phyloP scores from a whole-genome alignment of 1,139 yeast genomes.

The Zygoascus meyerae region DNA sequence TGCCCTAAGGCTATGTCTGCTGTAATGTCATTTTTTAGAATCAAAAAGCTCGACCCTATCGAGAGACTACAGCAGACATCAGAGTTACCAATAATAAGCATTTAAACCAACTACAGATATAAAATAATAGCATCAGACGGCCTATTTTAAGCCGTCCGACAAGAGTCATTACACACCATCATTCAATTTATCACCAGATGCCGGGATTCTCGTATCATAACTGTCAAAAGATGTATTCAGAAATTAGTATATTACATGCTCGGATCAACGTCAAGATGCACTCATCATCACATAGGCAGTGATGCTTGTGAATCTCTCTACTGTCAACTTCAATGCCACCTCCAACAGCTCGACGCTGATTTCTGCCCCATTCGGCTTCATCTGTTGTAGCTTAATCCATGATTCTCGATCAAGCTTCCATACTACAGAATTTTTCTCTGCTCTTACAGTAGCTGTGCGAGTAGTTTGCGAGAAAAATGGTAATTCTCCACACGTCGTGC shows the following conservation, averaged over 20 bases:
- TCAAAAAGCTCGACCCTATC: not conserved
- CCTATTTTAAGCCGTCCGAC: no score
- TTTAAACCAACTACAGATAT: not conserved
- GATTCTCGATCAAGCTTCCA: constrained; percentile 61
- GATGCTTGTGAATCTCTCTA: constrained; percentile 58
- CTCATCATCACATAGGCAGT: constrained; percentile 30
- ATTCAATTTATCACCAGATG: no score
- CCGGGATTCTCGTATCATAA: not conserved
- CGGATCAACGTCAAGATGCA: not conserved
- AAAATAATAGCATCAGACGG: no score
- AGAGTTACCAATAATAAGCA: not conserved
- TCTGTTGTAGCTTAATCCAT: constrained; percentile 39
- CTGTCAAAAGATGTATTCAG: not conserved
- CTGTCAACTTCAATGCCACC: constrained; percentile 59
- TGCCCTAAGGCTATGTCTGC: not conserved
- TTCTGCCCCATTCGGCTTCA: constrained; percentile 42
- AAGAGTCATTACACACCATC: no score
- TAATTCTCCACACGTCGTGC: constrained; percentile 83
- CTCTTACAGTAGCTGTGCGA: constrained; percentile 36
- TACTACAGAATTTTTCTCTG: constrained; percentile 53
- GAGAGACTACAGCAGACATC: not conserved
- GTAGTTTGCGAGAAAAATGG: constrained; percentile 43
- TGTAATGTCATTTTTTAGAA: not conserved
- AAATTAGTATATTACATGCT: not conserved
- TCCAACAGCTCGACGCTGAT: constrained; percentile 65